These are phyloP conservation scores for Xylariaceae sp. DNA, from an alignment of 2,329 filamentous ascomycete species.

Conservation along the genomic window DNA sequence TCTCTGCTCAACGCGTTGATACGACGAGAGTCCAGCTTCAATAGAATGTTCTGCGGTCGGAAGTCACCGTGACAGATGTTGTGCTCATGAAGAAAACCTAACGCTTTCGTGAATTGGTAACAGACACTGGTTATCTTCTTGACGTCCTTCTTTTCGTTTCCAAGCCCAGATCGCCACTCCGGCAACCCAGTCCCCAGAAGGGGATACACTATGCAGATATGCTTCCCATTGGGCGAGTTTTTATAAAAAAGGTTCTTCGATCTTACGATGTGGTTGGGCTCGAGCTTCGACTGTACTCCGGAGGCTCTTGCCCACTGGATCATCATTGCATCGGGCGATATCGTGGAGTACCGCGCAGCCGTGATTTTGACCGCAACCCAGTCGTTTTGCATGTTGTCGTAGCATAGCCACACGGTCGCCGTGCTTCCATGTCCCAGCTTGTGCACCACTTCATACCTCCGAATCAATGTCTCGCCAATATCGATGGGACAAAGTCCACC, in stretches of 20 bases:
- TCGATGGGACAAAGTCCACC: slow-evolving; percentile 8
- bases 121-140: not conserved
- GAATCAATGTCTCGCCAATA: slow-evolving; percentile 4
- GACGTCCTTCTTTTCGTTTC: not conserved
- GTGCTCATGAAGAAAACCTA: slow-evolving; percentile 1
- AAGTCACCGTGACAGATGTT: slow-evolving; percentile 9
- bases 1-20: not conserved
- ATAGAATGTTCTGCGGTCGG: slow-evolving; percentile 7
- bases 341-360: slow-evolving; percentile 2
- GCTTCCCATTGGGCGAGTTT: slow-evolving; percentile 7
- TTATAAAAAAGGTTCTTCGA: slow-evolving; percentile 7
- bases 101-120: not conserved
- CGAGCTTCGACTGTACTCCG: not conserved
- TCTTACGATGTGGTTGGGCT: not conserved
- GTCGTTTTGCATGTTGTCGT: not conserved
- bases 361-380: slow-evolving; percentile 10
- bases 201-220: slow-evolving; percentile 5
- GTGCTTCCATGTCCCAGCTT: slow-evolving; percentile 9
- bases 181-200: not conserved
- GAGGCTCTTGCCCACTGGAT: not conserved
- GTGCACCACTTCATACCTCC: slow-evolving; percentile 6
- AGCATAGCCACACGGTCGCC: slow-evolving; percentile 9
- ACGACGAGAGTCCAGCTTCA: slow-evolving; percentile 5
- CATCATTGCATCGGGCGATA: not conserved
- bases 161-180: not conserved